These are phyloP conservation scores for Halteria grandinella DNA, from an alignment of 73 alveolate genomes.

Conservation along the genomic window DNA sequence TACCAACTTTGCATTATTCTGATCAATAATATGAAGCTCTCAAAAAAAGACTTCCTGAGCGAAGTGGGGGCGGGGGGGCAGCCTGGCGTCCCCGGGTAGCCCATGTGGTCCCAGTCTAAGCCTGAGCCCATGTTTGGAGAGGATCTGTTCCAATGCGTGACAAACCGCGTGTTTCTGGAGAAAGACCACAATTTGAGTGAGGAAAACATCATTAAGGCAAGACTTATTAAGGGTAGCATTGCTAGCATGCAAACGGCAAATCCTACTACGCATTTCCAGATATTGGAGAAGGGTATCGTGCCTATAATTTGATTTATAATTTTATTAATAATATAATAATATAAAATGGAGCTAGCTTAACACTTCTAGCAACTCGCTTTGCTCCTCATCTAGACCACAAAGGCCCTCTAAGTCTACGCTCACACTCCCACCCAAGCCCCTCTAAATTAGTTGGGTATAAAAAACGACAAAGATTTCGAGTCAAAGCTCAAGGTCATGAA, in stretches of 20 bases:
- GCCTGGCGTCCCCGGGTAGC: slow-evolving; percentile 26
- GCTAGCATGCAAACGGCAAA: slow-evolving; percentile 1
- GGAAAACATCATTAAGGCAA: slow-evolving; percentile 50
- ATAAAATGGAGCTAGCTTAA: neutral
- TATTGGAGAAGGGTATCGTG: slow-evolving; percentile 26
- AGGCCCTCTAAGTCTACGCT: neutral
- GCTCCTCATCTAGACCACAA: slow-evolving; percentile 4
- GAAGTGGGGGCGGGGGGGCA: slow-evolving; percentile 39
- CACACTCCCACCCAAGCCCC: neutral
- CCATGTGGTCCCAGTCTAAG: slow-evolving; percentile 37
- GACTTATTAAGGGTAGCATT: slow-evolving; percentile 41
- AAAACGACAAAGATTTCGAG: slow-evolving; percentile 23
- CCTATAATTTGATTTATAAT: slow-evolving; percentile 14
- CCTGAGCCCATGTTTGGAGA: slow-evolving; percentile 72
- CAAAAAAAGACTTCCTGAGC: slow-evolving; percentile 15
- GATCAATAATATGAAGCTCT: slow-evolving; percentile 35
- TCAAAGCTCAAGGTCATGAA: neutral
- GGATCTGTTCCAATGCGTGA: slow-evolving; percentile 66
- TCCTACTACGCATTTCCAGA: slow-evolving; percentile 39
- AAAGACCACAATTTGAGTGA: slow-evolving; percentile 25
- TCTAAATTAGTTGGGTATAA: no score
- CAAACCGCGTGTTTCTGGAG: slow-evolving; percentile 59
- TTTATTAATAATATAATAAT: neutral
- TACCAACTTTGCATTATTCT: slow-evolving; percentile 11
- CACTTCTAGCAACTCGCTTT: slow-evolving; percentile 22